phyloP scores from a whole-genome alignment of 2,329 filamentous ascomycete genomes.

The Hymenoscyphus scutula region DNA sequence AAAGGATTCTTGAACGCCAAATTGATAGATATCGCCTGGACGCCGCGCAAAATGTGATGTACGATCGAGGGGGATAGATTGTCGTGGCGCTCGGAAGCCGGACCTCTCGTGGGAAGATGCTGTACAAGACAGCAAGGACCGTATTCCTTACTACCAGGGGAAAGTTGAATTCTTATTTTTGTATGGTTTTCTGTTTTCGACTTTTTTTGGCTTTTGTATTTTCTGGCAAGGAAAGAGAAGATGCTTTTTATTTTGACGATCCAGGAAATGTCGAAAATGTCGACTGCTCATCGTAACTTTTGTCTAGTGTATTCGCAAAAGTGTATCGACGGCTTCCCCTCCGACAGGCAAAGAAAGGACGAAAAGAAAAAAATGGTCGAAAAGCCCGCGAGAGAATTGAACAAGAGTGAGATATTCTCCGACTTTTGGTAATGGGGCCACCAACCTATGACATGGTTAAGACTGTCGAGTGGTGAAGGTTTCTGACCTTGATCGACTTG shows the following conservation, averaged over 20 bases:
- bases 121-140: not conserved
- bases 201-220: not conserved
- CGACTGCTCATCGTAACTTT: not conserved
- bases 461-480: conserved; percentile 27
- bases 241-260: too few species aligned
- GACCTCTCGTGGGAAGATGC: not conserved
- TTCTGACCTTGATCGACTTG: conserved; percentile 29
- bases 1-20: not conserved
- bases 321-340: not conserved
- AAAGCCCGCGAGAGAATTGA: too few species aligned
- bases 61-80: not conserved
- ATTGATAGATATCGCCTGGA: not conserved
- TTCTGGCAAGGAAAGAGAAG: not conserved
- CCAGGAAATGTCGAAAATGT: too few species aligned
- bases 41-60: not conserved
- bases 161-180: not conserved
- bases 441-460: conserved; percentile 27
- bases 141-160: not conserved
- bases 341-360: not conserved
- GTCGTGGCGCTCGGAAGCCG: not conserved
- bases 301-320: not conserved
- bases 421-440: not conserved
- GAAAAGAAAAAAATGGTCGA: not conserved
- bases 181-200: not conserved
- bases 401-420: too few species aligned